Evolutionary conservation across 495 filamentous ascomycete species (phyloP), one percentile per base, ranked within the genome.

Genomic region (Letharia columbiana): DNA sequence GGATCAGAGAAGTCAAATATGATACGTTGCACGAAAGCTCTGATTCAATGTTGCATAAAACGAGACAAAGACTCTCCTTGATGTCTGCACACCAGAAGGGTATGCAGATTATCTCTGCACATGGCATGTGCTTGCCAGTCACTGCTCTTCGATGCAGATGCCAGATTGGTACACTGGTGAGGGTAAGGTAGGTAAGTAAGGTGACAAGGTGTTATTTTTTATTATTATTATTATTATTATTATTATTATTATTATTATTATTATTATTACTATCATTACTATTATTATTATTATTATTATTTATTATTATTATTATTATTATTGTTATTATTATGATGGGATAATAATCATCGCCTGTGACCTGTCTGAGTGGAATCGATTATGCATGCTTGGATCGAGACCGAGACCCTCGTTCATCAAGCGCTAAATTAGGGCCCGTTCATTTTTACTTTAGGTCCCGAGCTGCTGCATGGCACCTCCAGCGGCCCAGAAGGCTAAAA

Each of bases 321-420:
- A 28, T 28, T 28, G 23, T 28, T 28, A 28, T 28, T 28, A 28
- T 28, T 28, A 28, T 28, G 23, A 28, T 28, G 23, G 23, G 23
- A 28, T 28, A 28, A 28, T 28, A 28, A 28, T 28, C 23, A 28
- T 28, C 23, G 23, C 23, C 23, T 28, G 23, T 28, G 23, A 28
- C 23, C 23, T 28, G 23, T 28, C 23, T 39, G 37, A 39, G 37
- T 39, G 37, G 37, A 39, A 17, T 35, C 52, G 52, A 56, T 56
- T 56, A 56, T 56, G 52, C 52, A 56, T 31, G 52, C 52, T 56
- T 20, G 52, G 52, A 33, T 33, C 28, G 28, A 56, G 52, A 35
- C 52, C 52, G 31, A 35, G n/a, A 52, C 49, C 49, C 23, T 52
- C 49, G n/a, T 56, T 56, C 4, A 35, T 56, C 4, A 33, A 35